phyloP scores from a whole-genome alignment of 768 basidiomycete species.

The Termitomyces sp. region DNA sequence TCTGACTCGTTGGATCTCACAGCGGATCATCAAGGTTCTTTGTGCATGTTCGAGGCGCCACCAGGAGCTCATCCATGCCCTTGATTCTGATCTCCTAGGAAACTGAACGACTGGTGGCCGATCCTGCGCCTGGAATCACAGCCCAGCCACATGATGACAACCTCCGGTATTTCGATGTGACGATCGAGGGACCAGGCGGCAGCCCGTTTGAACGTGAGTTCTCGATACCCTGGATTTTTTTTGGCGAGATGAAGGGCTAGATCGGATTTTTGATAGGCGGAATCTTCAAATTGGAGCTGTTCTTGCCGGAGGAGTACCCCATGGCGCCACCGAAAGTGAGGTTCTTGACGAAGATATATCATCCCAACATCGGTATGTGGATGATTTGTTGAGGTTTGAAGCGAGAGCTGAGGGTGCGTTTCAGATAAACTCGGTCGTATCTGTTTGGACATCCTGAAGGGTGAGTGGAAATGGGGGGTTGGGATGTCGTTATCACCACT shows the following conservation, averaged over 20 bases:
- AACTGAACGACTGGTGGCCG: slow-evolving; percentile 93
- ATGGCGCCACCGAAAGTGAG: slow-evolving; percentile 99
- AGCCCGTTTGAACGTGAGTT: slow-evolving; percentile 83
- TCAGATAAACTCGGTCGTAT: slow-evolving; percentile 97
- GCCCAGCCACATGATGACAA: slow-evolving; percentile 96
- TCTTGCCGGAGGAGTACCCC: slow-evolving; percentile 98
- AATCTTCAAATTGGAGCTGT: slow-evolving; percentile 92
- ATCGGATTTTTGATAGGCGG: slow-evolving; percentile 54
- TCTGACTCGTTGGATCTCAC: neutral
- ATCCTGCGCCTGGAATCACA: slow-evolving; percentile 97
- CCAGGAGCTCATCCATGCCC: slow-evolving; percentile 3
- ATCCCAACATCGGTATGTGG: slow-evolving; percentile 94
- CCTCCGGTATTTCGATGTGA: slow-evolving; percentile 97
- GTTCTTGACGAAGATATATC: slow-evolving; percentile 97
- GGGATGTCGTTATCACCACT: neutral
- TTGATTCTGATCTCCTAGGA: slow-evolving; percentile 50
- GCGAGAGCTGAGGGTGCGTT: neutral
- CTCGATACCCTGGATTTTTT: too few relatives aligned
- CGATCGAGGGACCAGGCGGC: slow-evolving; percentile 90
- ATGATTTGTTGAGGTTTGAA: neutral
- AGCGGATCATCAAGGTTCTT: slow-evolving; percentile 52
- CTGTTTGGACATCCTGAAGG: slow-evolving; percentile 97
- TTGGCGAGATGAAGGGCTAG: neutral
- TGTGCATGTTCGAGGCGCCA: neutral
- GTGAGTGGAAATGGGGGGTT: slow-evolving; percentile 33